Base-by-base conservation (phyloP, 768 basidiomycete species). In the Trametes elegans region DNA sequence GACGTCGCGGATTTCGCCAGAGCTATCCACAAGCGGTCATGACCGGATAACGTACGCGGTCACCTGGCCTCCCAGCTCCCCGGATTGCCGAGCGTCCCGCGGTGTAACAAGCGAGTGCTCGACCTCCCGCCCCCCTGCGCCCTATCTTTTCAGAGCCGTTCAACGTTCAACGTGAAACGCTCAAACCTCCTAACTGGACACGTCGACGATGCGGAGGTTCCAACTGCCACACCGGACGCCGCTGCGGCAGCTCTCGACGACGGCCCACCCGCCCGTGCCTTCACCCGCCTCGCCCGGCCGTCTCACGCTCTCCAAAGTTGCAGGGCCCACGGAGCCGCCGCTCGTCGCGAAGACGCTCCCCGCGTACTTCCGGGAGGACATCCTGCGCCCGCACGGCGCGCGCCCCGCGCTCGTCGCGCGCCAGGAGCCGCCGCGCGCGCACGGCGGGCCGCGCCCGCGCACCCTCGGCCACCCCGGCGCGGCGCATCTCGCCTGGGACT, bases 401-500 rank as follows among this genome's bases (percentile, higher is more conserved):
- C 72, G 82, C 18, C 82, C 85, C 0, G 90, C 87, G 0, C 72
- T 93, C 19, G 78, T 89, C 26, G 87, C 83, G 51, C 73, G 78
- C 34, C 74, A 79, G 39, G 90, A 93, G 64, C 66, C 49, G 16
- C 76, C 83, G 9, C 69, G 77, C 3, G 68, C 77, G 0, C 83
- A 88, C 66, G 83, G 83, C 13, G 88, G 88, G 0, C 85, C 86
- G 1, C 63, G 63, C 5, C 78, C 79, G 23, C 70, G 63, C 13
- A 87, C 84, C 65, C 68, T 82, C 53, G 77, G 68, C 11, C n/a
- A n/a, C n/a, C n/a, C n/a, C n/a, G 65, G 74, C n/a, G 62, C 57
- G 14, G 70, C 73, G 2, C 79, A 83, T 64, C 74, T 93, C 13
- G 79, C 82, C 21, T 92, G 90, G 90, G 80, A 82, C 57, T 93